These are phyloP conservation scores for Myochromella boudieri DNA, from an alignment of 768 basidiomycete species.

Conservation along the genomic window DNA sequence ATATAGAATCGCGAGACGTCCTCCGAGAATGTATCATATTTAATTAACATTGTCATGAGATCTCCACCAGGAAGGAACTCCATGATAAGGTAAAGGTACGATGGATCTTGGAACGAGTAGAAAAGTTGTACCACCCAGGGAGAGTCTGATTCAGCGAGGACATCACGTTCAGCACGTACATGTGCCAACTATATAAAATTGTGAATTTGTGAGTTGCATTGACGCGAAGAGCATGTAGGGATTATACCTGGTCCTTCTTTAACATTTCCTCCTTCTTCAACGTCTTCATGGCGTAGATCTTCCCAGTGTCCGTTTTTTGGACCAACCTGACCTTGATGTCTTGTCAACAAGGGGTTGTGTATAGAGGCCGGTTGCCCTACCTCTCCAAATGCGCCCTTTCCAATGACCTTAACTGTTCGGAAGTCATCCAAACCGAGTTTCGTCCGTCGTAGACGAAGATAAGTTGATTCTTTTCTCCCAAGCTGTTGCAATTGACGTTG, in stretches of 20 bases:
- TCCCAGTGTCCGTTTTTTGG: slow-evolving; percentile 95
- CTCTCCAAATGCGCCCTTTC: slow-evolving; percentile 98
- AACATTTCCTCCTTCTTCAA: slow-evolving; percentile 98
- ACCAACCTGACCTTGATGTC: slow-evolving; percentile 75
- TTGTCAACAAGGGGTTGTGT: not conserved
- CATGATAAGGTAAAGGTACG: slow-evolving; percentile 96
- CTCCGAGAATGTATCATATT: slow-evolving; percentile 98
- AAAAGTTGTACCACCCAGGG: slow-evolving; percentile 96
- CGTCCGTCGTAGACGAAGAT: slow-evolving; percentile 84
- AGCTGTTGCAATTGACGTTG: slow-evolving; percentile 78
- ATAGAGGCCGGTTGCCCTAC: slow-evolving; percentile 37
- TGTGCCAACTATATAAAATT: slow-evolving; percentile 74
- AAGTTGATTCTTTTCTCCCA: slow-evolving; percentile 87
- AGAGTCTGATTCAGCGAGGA: slow-evolving; percentile 93
- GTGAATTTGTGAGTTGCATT: not conserved
- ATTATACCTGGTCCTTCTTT: slow-evolving; percentile 90
- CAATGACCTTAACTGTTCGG: slow-evolving; percentile 96
- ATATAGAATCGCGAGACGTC: slow-evolving; percentile 98
- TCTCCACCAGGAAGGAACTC: slow-evolving; percentile 98
- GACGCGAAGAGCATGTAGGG: slow-evolving; percentile 1
- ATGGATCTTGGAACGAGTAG: slow-evolving; percentile 96
- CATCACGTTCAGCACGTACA: slow-evolving; percentile 96
- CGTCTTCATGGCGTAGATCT: slow-evolving; percentile 99
- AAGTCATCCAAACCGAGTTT: slow-evolving; percentile 92
- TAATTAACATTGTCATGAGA: slow-evolving; percentile 99